These are phyloP conservation scores for Collybia sp. DNA, from an alignment of 768 basidiomycete species.

Conservation along the genomic window DNA sequence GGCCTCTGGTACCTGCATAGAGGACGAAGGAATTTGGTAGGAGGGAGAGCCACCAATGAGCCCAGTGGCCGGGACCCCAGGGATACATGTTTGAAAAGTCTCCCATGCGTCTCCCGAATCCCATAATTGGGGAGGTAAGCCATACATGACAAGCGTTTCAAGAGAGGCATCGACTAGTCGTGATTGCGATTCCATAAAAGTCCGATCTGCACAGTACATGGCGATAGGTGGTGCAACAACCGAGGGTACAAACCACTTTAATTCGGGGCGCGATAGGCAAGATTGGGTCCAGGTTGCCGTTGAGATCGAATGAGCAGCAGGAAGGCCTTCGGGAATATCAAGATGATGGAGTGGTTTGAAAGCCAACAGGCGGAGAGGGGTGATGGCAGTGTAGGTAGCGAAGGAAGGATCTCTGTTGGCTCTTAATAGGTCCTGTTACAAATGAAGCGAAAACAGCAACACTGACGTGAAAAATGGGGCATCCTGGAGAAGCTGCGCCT, in stretches of 20 bases:
- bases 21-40: constrained; percentile 74
- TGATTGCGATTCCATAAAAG: constrained; percentile 71
- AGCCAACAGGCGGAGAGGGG: constrained; percentile 30
- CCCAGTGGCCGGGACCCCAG: constrained; percentile 62
- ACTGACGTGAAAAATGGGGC: constrained; percentile 41
- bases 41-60: constrained; percentile 60
- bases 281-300: constrained; percentile 63
- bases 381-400: constrained; percentile 28
- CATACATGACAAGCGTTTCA: constrained; percentile 77
- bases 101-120: constrained; percentile 52
- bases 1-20: constrained; percentile 91
- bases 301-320: constrained; percentile 59
- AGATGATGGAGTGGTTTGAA: constrained; percentile 23
- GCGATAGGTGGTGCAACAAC: constrained; percentile 82
- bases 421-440: constrained; percentile 1
- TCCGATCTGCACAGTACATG: constrained; percentile 67
- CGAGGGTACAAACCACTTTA: constrained; percentile 84
- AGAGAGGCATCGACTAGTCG: constrained; percentile 61
- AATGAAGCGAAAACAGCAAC: constrained; percentile 3
- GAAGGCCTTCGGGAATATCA: constrained; percentile 37
- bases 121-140: constrained; percentile 63
- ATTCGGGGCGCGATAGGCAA: constrained; percentile 71
- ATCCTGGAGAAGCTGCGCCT: constrained; percentile 32
- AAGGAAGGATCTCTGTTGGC: constrained; percentile 49
- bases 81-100: constrained; percentile 43